Evolutionary conservation across 2,329 filamentous ascomycete species (phyloP), one percentile per base, ranked within the genome.

Genomic region (Talaromyces sp.): DNA sequence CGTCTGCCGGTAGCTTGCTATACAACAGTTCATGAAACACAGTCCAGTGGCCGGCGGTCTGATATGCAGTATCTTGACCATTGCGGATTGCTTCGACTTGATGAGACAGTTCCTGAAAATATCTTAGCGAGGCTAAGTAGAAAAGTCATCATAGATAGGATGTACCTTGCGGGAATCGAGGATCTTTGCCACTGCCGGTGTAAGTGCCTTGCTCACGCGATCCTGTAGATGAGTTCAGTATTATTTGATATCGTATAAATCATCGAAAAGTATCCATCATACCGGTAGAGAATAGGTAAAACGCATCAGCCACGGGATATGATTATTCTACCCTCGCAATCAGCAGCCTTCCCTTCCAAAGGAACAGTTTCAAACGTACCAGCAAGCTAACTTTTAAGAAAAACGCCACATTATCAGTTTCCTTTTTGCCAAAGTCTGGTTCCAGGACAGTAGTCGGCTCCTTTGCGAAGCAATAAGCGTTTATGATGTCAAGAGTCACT

Each of bases 101-200:
- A 31, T 9, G 3, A 7, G 47, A 50, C 1, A 50, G 47, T 31
- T 50, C 47, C 47, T 50, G 11, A 16, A n/a, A 1, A 10, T n/a
- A 4, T 8, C 9, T 48, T 50, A 50, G 47, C 13, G 14, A 31
- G 13, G 47, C 6, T 3, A 2, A 16, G 24, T 50, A 31, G 27
- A 19, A 14, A 22, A 24, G 7, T 8, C 47, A 10, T 4, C 47
- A 31, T 50, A 4, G 39, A 27, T 14, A 45, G 48, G 8, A 5
- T 16, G 19, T 31, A 63, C 60, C 13, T 37, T 43, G 48, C 60
- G 48, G 22, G 57, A 63, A 11, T 63, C 60, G 14, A 63, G 52
- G 16, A 63, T 63, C 41, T 63, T 48, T 56, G 60, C 60, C 60
- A 63, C 52, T 37, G 48, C 60, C 2, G 60, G 60, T 27, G 60